Conservation (phyloP, 1,139 yeast species). For the Yamadazyma atmosphaerica region DNA sequence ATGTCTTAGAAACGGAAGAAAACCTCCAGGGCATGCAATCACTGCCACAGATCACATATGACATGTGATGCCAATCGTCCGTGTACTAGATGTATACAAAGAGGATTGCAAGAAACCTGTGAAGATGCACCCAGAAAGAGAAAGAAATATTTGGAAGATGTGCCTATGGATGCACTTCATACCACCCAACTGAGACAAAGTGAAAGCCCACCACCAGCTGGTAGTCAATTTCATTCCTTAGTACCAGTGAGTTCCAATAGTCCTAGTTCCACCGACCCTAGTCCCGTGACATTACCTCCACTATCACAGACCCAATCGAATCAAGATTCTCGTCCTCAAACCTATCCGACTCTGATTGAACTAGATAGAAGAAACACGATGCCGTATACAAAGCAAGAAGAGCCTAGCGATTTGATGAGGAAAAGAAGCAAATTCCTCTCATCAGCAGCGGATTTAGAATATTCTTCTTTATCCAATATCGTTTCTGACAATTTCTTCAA, state of each 20-base stretch:
- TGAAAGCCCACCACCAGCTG: slow-evolving; percentile 3
- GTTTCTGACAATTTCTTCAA: slow-evolving; percentile 51
- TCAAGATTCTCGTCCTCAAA: background rate
- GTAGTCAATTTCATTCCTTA: background rate
- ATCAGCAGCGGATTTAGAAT: slow-evolving; percentile 78
- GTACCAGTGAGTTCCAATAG: background rate
- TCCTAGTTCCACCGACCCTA: background rate
- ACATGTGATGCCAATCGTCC: slow-evolving; percentile 85
- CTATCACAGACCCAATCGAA: background rate
- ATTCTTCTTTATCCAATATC: slow-evolving; percentile 73
- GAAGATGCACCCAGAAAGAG: slow-evolving; percentile 87
- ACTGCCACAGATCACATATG: slow-evolving; percentile 84
- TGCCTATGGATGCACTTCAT: slow-evolving; percentile 29
- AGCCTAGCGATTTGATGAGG: slow-evolving; percentile 1
- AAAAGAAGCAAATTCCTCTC: slow-evolving; percentile 56
- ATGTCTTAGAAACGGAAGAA: slow-evolving; percentile 44
- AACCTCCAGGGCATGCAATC: slow-evolving; percentile 80
- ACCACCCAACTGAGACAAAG: background rate
- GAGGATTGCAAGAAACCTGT: slow-evolving; percentile 74
- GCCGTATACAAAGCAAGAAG: slow-evolving; percentile 7
- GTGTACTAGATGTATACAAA: slow-evolving; percentile 71
- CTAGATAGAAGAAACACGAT: slow-evolving; percentile 8
- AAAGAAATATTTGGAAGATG: slow-evolving; percentile 74
- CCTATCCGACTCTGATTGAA: slow-evolving; percentile 2
- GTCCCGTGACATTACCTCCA: background rate